Evolutionary conservation across 2,329 filamentous ascomycete species (phyloP), one percentile per base, ranked within the genome.

Genomic region (Epichloe gansuensis): DNA sequence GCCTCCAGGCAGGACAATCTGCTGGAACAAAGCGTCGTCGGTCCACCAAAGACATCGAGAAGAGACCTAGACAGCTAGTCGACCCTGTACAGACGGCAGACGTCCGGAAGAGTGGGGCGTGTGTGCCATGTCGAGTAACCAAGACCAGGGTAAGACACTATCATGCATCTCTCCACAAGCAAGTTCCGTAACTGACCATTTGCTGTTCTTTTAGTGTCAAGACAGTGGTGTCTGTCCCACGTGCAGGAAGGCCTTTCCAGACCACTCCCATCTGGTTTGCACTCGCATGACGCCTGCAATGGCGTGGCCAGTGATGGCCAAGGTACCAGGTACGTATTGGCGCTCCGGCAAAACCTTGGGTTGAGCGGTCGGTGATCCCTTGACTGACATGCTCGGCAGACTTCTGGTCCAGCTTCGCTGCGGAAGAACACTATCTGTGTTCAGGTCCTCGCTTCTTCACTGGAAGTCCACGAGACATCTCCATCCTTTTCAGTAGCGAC

Each of bases 71-170:
- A 47, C 66, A 69, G 51, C 61, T 71, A 27, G 60, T 60, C 51
- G 64, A 71, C 56, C 68, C 66, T 42, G 66, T 70, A 54, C 68
- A 74, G 62, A 75, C 74, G 43, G 73, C 72, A 50, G 68, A 69
- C 51, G 72, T 77, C 51, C 72, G 74, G 56, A 71, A 73, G 59
- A 66, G 65, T 58, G 70, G 71, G 53, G 72, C 74, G 36, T 77
- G 74, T 57, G 65, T 71, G 51, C 69, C 68, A 52, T 77, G 74
- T 61, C 72, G 69, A 57, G 66, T 72, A 55, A 68, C 67, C 57
- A 76, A 74, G 65, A 69, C 70, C 58, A 63, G 65, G 58, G 74
- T 76, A 68, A 69, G 72, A 62, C 59, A 61, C 52, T 31, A 47
- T 49, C 50, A 38, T 54, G 51, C 52, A 51, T 51, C 49, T 55